Base-by-base conservation (phyloP, 208 protist genomes). In the Phytomonas sp. region DNA sequence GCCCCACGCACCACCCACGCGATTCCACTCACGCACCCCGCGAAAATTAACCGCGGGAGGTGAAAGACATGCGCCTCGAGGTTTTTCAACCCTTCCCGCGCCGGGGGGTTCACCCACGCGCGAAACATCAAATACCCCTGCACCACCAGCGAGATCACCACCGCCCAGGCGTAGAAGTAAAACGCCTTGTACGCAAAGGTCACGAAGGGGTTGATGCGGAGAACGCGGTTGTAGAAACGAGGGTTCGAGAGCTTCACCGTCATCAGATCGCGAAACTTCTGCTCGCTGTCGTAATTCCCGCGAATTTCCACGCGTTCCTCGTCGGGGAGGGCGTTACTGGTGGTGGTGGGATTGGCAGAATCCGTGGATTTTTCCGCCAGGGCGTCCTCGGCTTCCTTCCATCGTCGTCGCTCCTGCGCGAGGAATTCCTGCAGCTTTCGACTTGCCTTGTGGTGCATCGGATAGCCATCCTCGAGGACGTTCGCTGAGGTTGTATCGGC, bases 391-490 rank as follows among this genome's bases (percentile, higher is more conserved):
- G 74, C 71, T 6, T 34, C 61, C 28, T 3, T 29, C 85, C 85
- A 93, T 15, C 76, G 73, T 0, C 64, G 68, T 7, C 77, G 73
- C 71, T 92, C 85, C 73, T 91, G 77, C 0, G 74, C 62, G 30
- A 95, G 68, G 65, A 92, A 92, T 20, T 69, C 61, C 75, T 95
- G 84, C 53, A 95, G 75, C 71, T 84, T 87, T 59, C 81, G 68
- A 67, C 80, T 87, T 17, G 85, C 87, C 68, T 88, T 86, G 79
- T 88, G 89, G 73, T 95, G 90, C 75, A 95, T 75, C 66, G 90
- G 90, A 74, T 95, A 88, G 66, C 90, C 90, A 70, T 95, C 90
- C 75, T 95, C 90, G 20, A 95, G 79, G 60, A 95, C 87, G 72
- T 93, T 95, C 59, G 83, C 79, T 2, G 71, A 73, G 28, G 74